Evolutionary conservation across 192 early-diverging fungal genomes (phyloP).

Genomic region (Coemansia sp.): DNA sequence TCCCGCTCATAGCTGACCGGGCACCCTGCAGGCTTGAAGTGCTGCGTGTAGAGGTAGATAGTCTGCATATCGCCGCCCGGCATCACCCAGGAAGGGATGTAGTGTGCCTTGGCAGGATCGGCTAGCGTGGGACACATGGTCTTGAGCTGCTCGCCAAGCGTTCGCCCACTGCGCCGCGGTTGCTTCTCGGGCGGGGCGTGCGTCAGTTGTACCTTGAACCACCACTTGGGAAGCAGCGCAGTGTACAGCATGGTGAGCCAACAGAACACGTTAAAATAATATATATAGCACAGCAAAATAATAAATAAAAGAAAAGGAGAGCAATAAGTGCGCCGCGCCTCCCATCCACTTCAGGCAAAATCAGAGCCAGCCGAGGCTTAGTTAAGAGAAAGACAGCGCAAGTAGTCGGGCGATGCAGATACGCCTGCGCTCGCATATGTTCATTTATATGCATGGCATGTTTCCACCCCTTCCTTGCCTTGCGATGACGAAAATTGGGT

Average conservation of each 20-base stretch:
- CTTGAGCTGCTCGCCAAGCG: conserved; percentile 35
- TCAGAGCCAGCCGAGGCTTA: background rate
- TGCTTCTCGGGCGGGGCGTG: conserved; percentile 52
- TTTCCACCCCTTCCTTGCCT: background rate
- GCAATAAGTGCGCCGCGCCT: background rate
- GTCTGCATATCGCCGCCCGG: conserved; percentile 82
- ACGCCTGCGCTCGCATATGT: background rate
- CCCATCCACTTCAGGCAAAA: background rate
- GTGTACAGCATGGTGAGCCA: conserved; percentile 22
- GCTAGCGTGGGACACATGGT: conserved; percentile 60
- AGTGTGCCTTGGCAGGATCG: conserved; percentile 59
- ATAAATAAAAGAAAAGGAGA: background rate
- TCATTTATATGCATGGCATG: background rate
- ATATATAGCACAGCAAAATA: background rate
- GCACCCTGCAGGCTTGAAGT: conserved; percentile 53
- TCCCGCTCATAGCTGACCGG: conserved; percentile 46
- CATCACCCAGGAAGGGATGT: conserved; percentile 71
- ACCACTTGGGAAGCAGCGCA: conserved; percentile 34
- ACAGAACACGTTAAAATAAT: background rate
- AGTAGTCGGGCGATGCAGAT: background rate
- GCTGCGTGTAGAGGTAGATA: conserved; percentile 54
- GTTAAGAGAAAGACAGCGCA: background rate
- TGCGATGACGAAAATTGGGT: background rate
- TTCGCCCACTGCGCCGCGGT: conserved; percentile 22
- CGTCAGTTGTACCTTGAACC: conserved; percentile 43